Evolutionary conservation across 805 yeast genomes (phyloP), one percentile per base, ranked within the genome.

Genomic region (Kuraishia capsulata): DNA sequence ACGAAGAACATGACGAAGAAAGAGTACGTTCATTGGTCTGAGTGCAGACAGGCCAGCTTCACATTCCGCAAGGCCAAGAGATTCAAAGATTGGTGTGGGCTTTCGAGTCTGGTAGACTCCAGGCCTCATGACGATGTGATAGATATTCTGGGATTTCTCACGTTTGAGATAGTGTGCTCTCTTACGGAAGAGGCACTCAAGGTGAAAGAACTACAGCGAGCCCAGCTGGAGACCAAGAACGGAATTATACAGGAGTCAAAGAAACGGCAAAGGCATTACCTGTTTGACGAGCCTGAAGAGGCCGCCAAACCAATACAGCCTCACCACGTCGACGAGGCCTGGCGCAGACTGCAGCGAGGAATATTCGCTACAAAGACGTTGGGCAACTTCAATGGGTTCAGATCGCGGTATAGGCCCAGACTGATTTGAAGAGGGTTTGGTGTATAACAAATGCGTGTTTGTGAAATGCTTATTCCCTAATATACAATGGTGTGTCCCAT

Each of bases 1-100:
- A 92, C 98, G 0, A 76, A 69, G 46, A 73, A 81, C 48, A 92
- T 92, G 98, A 92, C 98, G 1, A 82, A 79, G 53, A 96, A 92
- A 51, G 98, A 92, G 55, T 92, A 92, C 52, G 98, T 89, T 14
- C 98, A 92, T 56, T 92, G 97, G 97, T 85, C 96, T 10, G 98
- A 92, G 53, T 92, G 98, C 61, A 75, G 98, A 44, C 98, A 92
- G 58, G 97, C 97, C 1, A 81, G 94, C 42, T 92, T 92, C 57
- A 92, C 98, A 1, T 92, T 88, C 52, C 72, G 97, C 48, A 92
- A 92, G 56, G 83, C 84, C n/a, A 88, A 88, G 56, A 66, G 97
- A 52, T 92, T 92, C 56, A 73, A 90, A 52, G 98, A 92, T 51
- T 92, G 98, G 98, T 90, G 95, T 14, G 95, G 92, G 10, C 75